These are phyloP conservation scores for Pseudogymnoascus sp. DNA, from an alignment of 2,329 filamentous ascomycete genomes.

Conservation along the genomic window DNA sequence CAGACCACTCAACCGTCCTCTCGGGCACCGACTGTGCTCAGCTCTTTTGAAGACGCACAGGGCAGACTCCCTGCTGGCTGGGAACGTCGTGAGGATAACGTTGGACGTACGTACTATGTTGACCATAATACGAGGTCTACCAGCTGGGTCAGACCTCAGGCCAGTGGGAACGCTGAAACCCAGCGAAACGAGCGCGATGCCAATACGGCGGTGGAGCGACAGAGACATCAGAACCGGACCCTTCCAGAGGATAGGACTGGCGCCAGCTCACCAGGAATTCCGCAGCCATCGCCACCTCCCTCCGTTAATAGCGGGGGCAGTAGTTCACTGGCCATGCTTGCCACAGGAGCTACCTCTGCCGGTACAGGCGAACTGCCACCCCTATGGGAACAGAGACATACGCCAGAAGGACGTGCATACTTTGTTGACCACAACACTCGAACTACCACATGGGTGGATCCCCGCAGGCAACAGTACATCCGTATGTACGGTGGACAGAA, in stretches of 20 bases:
- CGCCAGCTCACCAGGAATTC: slow-evolving; percentile 78
- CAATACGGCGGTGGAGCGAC: slow-evolving; percentile 85
- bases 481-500: slow-evolving; percentile 91
- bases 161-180: slow-evolving; percentile 66
- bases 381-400: slow-evolving; percentile 94
- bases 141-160: slow-evolving; percentile 89
- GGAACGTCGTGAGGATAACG: slow-evolving; percentile 91
- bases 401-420: slow-evolving; percentile 88
- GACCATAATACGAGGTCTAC: slow-evolving; percentile 96
- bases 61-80: slow-evolving; percentile 87
- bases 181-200: slow-evolving; percentile 76
- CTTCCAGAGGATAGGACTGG: slow-evolving; percentile 93
- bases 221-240: slow-evolving; percentile 90
- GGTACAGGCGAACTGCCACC: slow-evolving; percentile 91
- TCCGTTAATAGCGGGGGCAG: slow-evolving; percentile 25
- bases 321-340: slow-evolving; percentile 76
- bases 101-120: slow-evolving; percentile 95
- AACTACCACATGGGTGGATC: slow-evolving; percentile 98
- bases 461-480: slow-evolving; percentile 94
- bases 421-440: slow-evolving; percentile 98
- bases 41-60: slow-evolving; percentile 93
- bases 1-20: slow-evolving; percentile 15
- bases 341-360: slow-evolving; percentile 87
- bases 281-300: slow-evolving; percentile 34
- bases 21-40: slow-evolving; percentile 51